phyloP scores from a whole-genome alignment of 805 yeast genomes.

The Naumovozyma castellii region DNA sequence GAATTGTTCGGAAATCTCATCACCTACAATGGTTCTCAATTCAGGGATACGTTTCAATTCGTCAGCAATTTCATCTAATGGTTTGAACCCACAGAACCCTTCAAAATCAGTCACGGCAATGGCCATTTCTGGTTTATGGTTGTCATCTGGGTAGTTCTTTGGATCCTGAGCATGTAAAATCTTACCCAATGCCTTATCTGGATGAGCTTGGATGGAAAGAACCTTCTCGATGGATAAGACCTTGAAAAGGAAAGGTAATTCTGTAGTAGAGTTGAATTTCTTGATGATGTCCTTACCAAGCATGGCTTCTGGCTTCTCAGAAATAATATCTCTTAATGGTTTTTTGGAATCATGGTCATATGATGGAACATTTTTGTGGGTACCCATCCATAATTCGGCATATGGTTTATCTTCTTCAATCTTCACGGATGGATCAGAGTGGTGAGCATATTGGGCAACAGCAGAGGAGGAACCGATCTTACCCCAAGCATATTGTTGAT shows the following conservation, averaged over 20 bases:
- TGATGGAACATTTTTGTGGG: slow-evolving; percentile 89
- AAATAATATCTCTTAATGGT: slow-evolving; percentile 58
- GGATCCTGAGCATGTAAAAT: slow-evolving; percentile 77
- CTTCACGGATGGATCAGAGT: slow-evolving; percentile 49
- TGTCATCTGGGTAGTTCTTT: slow-evolving; percentile 90
- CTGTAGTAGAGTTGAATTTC: slow-evolving; percentile 60
- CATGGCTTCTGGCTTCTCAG: slow-evolving; percentile 44
- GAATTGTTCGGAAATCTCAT: slow-evolving; percentile 46
- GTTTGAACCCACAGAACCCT: slow-evolving; percentile 97
- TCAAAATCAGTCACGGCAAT: slow-evolving; percentile 92
- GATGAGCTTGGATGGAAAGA: slow-evolving; percentile 93
- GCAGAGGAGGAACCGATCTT: slow-evolving; percentile 77
- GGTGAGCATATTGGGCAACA: slow-evolving; percentile 79
- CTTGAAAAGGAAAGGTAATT: slow-evolving; percentile 87
- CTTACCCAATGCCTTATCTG: slow-evolving; percentile 77
- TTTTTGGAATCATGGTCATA: slow-evolving; percentile 43
- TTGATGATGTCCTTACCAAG: slow-evolving; percentile 51
- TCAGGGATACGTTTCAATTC: slow-evolving; percentile 71
- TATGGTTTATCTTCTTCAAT: slow-evolving; percentile 76
- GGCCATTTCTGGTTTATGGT: slow-evolving; percentile 99
- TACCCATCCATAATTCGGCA: slow-evolving; percentile 99
- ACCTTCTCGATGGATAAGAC: slow-evolving; percentile 90
- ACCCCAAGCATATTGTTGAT: slow-evolving; percentile 81
- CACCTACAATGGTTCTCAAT: slow-evolving; percentile 60
- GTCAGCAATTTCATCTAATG: slow-evolving; percentile 63